phyloP scores from a whole-genome alignment of 768 basidiomycete genomes.

The Naganishia randhawae region DNA sequence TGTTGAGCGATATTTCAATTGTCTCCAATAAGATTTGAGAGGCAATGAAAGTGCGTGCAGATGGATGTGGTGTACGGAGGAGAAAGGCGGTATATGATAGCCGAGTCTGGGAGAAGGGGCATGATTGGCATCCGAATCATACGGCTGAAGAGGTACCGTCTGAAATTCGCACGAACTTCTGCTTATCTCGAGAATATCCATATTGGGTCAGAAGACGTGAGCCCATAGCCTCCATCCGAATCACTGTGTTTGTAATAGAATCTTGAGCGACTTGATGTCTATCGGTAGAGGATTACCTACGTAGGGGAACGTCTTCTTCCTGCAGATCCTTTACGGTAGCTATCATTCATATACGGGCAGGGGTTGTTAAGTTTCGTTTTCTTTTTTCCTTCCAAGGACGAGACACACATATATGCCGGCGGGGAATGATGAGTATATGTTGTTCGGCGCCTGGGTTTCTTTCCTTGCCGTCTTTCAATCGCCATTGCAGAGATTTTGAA shows the following conservation, averaged over 20 bases:
- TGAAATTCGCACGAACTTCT: background rate
- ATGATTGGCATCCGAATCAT: background rate
- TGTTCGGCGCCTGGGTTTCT: constrained; percentile 38
- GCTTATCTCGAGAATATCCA: constrained; percentile 30
- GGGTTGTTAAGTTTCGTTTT: background rate
- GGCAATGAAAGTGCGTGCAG: constrained; percentile 43
- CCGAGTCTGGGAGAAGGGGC: constrained; percentile 36
- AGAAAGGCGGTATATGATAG: constrained; percentile 49
- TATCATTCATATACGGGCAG: constrained; percentile 8
- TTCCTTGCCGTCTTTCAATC: background rate
- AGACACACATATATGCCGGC: constrained; percentile 37
- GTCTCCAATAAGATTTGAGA: constrained; percentile 34
- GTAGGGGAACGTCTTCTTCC: constrained; percentile 35
- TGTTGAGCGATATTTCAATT: constrained; percentile 39
- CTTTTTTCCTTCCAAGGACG: background rate
- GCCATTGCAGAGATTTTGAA: background rate
- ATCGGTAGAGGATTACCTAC: constrained; percentile 28
- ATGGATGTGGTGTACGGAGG: constrained; percentile 47
- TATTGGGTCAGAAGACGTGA: constrained; percentile 29
- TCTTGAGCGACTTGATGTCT: background rate
- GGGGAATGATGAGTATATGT: constrained; percentile 45
- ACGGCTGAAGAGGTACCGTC: background rate
- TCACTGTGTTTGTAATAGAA: background rate
- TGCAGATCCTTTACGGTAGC: constrained; percentile 38
- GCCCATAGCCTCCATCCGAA: constrained; percentile 19